These are phyloP conservation scores for Sarocladium strictum DNA, from an alignment of 2,329 filamentous ascomycete genomes.

Conservation along the genomic window DNA sequence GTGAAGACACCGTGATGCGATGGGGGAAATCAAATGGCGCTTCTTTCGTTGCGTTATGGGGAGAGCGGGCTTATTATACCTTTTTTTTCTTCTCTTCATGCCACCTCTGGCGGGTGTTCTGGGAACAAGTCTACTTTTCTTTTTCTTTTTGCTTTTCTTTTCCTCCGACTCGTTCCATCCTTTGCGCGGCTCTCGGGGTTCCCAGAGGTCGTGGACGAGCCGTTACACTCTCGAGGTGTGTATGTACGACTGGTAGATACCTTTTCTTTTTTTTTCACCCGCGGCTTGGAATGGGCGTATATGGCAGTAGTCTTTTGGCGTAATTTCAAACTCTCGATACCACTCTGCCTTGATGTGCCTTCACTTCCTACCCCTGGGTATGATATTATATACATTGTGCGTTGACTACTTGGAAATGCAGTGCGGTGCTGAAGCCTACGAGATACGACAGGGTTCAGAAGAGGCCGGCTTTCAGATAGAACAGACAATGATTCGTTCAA, in stretches of 20 bases:
- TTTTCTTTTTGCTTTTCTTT: not conserved
- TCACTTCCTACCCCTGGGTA: too few relatives aligned
- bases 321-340: not conserved
- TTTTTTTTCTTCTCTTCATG: not conserved
- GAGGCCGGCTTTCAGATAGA: too few relatives aligned
- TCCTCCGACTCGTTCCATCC: too few relatives aligned
- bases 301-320: not conserved
- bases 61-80: not conserved
- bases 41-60: not conserved
- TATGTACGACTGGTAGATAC: not conserved
- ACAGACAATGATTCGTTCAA: too few relatives aligned
- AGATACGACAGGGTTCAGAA: too few relatives aligned
- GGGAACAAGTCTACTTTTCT: not conserved
- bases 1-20: too few relatives aligned
- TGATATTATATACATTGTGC: too few relatives aligned
- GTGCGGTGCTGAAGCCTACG: too few relatives aligned
- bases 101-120: slow-evolving; percentile 3
- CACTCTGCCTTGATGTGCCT: not conserved
- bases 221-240: not conserved
- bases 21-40: not conserved
- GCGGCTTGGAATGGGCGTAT: not conserved
- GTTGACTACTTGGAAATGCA: too few relatives aligned
- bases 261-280: not conserved
- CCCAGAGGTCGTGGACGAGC: too few relatives aligned
- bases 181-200: too few relatives aligned